These are phyloP conservation scores for Pichia kluyveri DNA, from an alignment of 805 yeast species.

Conservation along the genomic window DNA sequence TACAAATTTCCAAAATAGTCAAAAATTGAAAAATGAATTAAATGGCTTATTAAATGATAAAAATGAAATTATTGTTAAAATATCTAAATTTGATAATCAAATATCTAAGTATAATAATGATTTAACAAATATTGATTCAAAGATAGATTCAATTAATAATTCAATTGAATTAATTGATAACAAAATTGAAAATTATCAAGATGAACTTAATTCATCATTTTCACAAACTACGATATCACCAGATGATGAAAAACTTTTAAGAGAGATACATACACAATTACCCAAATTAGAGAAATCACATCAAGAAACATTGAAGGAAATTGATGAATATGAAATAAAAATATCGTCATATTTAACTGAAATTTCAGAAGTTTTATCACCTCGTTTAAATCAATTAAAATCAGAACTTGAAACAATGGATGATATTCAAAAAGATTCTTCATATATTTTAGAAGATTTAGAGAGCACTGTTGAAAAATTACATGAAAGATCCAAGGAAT, in stretches of 20 bases:
- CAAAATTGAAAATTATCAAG: slow-evolving; percentile 33
- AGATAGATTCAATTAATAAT: slow-evolving; percentile 26
- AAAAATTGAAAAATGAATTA: slow-evolving; percentile 26
- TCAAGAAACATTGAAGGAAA: slow-evolving; percentile 29
- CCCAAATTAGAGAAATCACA: slow-evolving; percentile 32
- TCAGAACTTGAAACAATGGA: slow-evolving; percentile 20
- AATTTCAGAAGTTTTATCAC: slow-evolving; percentile 30
- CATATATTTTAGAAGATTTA: slow-evolving; percentile 2
- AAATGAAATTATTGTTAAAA: slow-evolving; percentile 35
- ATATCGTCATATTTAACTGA: slow-evolving; percentile 44
- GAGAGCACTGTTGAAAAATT: slow-evolving; percentile 18
- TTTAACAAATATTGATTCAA: slow-evolving; percentile 25
- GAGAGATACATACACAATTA: slow-evolving; percentile 27
- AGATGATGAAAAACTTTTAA: slow-evolving; percentile 38
- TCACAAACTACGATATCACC: slow-evolving; percentile 36
- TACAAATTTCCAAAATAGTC: slow-evolving; percentile 35
- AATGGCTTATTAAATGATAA: slow-evolving; percentile 35
- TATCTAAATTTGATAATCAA: slow-evolving; percentile 34
- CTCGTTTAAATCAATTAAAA: slow-evolving; percentile 2
- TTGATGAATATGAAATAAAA: slow-evolving; percentile 38
- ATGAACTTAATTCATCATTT: slow-evolving; percentile 49
- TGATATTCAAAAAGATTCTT: background rate
- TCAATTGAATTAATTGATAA: slow-evolving; percentile 28
- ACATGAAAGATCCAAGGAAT: slow-evolving; percentile 11
- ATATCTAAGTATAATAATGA: slow-evolving; percentile 37